These are phyloP conservation scores for Clonostachys solani DNA, from an alignment of 2,329 filamentous ascomycete species.

Conservation along the genomic window DNA sequence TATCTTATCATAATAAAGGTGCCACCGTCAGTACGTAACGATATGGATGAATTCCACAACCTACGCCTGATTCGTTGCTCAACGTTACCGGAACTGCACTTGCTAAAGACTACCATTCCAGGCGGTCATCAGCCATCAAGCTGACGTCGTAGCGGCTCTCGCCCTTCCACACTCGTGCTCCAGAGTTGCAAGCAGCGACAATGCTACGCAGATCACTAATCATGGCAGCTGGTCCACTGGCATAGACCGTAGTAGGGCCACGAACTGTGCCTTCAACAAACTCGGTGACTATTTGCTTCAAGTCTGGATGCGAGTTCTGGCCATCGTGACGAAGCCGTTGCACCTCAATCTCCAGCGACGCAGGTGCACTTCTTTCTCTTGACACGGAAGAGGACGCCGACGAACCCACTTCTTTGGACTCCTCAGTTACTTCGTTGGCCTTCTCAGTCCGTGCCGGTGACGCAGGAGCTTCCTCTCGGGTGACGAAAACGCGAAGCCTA, in stretches of 20 bases:
- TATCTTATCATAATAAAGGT: too few species aligned
- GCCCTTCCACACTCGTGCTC: constrained; percentile 50
- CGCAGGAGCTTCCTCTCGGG: constrained; percentile 35
- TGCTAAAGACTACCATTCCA: constrained; percentile 37
- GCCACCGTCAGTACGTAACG: too few species aligned
- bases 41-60: too few species aligned
- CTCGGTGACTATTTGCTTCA: constrained; percentile 36
- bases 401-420: not conserved
- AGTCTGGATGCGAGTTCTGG: constrained; percentile 29
- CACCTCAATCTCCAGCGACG: constrained; percentile 12
- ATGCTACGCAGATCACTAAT: constrained; percentile 49
- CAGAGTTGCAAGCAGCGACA: constrained; percentile 50
- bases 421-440: constrained; percentile 10
- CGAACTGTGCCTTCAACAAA: constrained; percentile 42
- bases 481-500: constrained; percentile 54
- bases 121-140: constrained; percentile 55
- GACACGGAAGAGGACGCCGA: too few species aligned
- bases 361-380: not conserved
- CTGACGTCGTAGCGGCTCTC: constrained; percentile 51
- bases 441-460: constrained; percentile 4
- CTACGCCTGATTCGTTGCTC: too few species aligned
- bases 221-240: constrained; percentile 57
- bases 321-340: too few species aligned
- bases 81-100: too few species aligned
- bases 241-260: constrained; percentile 52